Evolutionary conservation across 768 basidiomycete species (phyloP).

Genomic region (Ephemerocybe angulata): DNA sequence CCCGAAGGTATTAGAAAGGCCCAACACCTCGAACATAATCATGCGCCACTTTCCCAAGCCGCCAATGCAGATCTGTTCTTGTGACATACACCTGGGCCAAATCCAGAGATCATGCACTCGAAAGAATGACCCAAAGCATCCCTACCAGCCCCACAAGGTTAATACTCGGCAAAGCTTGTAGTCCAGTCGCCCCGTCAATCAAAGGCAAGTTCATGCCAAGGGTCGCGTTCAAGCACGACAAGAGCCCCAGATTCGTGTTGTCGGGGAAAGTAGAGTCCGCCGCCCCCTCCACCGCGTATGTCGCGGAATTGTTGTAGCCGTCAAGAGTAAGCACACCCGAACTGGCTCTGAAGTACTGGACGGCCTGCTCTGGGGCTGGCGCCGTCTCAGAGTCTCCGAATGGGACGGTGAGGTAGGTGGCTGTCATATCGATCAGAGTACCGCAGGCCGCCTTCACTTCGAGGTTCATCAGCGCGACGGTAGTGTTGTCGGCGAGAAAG

Average conservation of each 20-base stretch:
- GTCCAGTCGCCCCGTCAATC: constrained; percentile 12
- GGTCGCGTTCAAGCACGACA: constrained; percentile 18
- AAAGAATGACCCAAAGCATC: background rate
- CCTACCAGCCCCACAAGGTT: background rate
- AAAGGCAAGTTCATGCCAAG: constrained; percentile 17
- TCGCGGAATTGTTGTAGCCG: constrained; percentile 57
- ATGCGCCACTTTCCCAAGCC: too few species aligned
- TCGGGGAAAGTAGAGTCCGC: constrained; percentile 13
- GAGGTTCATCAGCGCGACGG: constrained; percentile 35
- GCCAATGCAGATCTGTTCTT: too few species aligned
- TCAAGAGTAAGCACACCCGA: constrained; percentile 52
- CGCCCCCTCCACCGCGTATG: constrained; percentile 24
- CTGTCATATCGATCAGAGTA: constrained; percentile 27
- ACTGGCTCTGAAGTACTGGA: constrained; percentile 61
- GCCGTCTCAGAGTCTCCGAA: constrained; percentile 7
- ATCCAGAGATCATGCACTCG: background rate
- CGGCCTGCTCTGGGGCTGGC: constrained; percentile 42
- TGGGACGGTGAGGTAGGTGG: constrained; percentile 30
- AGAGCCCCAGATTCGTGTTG: constrained; percentile 10
- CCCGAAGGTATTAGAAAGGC: too few species aligned
- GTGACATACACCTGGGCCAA: background rate
- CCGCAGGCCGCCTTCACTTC: constrained; percentile 44
- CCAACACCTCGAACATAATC: too few species aligned
- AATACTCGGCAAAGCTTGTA: background rate
- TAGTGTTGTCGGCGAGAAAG: constrained; percentile 43